Evolutionary conservation across 1,139 yeast species (phyloP), one percentile per base, ranked within the genome.

Genomic region (Candida dubliniensis): DNA sequence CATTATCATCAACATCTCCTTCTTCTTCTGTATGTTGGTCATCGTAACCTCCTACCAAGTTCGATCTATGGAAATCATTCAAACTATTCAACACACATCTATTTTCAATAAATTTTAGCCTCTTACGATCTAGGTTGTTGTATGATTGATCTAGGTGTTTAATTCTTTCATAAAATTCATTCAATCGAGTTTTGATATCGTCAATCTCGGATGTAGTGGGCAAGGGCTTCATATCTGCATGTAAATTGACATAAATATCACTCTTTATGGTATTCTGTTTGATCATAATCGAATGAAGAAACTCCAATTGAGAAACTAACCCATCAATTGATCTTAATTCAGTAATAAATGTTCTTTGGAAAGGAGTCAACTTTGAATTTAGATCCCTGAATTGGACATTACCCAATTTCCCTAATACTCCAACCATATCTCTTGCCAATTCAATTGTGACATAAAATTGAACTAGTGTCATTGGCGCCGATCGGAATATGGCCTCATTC

Each of bases 371-470:
- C 55, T 79, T 80, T 40, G 84, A 73, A 64, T 93, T 93, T 65
- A 93, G 74, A 64, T 93, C 98, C 48, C 96, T 77, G 64, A 95
- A 90, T 60, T 95, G 98, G 26, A 93, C 86, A 44, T 79, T 72
- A 1, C 96, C 96, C 47, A 85, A 69, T 49, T 82, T 81, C 8
- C 99, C 99, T 34, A 93, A 69, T 2, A 84, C 79, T 43, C 86
- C 83, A 11, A 90, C 95, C 48, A 89, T 83, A 49, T 90, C 96
- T 50, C 98, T 75, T 7, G 96, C 87, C 48, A 89, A 81, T 63
- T 93, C 99, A 30, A 84, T 81, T n/a, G 98, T 89, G 42, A 93
- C 82, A 64, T 87, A 93, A 61, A 93, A 79, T 69, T 93, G 98
- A 35, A 91, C 90, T 52, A 91, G 76, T 36, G 90, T 77, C 98